These are phyloP conservation scores for Phialophora tarda DNA, from an alignment of 2,329 filamentous ascomycete species.

Conservation along the genomic window DNA sequence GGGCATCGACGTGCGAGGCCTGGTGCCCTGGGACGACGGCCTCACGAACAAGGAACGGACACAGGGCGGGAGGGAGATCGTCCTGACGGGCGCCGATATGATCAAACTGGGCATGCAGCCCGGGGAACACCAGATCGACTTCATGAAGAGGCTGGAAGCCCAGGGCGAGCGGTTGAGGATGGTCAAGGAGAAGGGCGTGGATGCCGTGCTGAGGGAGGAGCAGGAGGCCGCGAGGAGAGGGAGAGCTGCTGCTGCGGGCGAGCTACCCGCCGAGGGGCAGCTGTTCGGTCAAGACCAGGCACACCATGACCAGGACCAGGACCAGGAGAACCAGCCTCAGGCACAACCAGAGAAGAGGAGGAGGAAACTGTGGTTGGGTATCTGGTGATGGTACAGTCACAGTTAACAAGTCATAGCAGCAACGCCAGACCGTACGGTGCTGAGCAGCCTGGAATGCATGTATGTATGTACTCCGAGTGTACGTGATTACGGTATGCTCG, in stretches of 20 bases:
- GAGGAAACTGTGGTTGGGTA: conserved; percentile 39
- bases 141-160: conserved; percentile 26
- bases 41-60: conserved; percentile 47
- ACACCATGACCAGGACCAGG: background rate
- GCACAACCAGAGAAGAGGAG: conserved; percentile 29
- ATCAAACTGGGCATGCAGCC: conserved; percentile 40
- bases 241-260: background rate
- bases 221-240: background rate
- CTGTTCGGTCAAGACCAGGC: background rate
- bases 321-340: background rate
- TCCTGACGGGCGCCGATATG: conserved; percentile 41
- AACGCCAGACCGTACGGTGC: too few relatives aligned
- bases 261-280: background rate
- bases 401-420: too few relatives aligned
- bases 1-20: conserved; percentile 38
- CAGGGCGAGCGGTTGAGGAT: conserved; percentile 9
- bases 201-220: conserved; percentile 12
- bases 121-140: conserved; percentile 25
- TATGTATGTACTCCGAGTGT: too few relatives aligned
- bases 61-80: conserved; percentile 41
- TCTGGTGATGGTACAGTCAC: conserved; percentile 30
- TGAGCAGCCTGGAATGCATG: too few relatives aligned
- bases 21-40: conserved; percentile 45
- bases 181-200: conserved; percentile 14
- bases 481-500: too few relatives aligned